phyloP scores from a whole-genome alignment of 2,329 filamentous ascomycete genomes.

The Plectosphaerella cucumerina region DNA sequence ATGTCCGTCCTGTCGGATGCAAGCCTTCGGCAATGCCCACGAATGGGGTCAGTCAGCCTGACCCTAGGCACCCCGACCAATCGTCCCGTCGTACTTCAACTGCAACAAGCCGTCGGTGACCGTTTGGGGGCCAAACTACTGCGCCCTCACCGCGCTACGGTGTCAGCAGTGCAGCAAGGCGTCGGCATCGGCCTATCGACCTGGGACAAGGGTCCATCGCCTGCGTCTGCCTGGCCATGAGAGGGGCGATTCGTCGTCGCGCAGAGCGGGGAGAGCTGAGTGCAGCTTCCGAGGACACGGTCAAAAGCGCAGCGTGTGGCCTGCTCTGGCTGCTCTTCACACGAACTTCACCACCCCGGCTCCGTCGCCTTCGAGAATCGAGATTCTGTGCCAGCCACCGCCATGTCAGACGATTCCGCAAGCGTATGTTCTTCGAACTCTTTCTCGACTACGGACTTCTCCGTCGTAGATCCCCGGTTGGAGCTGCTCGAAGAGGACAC shows the following conservation, averaged over 20 bases:
- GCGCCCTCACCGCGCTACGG: neutral
- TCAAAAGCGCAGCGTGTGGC: neutral
- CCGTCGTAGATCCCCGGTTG: slow-evolving; percentile 2
- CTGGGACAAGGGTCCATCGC: too few relatives aligned
- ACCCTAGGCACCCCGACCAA: neutral
- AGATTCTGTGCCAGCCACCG: neutral
- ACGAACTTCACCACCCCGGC: too few relatives aligned
- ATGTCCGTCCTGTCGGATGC: neutral
- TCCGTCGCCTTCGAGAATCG: too few relatives aligned
- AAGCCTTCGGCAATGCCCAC: neutral
- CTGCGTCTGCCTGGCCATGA: neutral
- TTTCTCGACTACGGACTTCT: slow-evolving; percentile 7
- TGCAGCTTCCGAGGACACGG: too few relatives aligned
- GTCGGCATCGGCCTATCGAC: neutral
- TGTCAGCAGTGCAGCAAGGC: neutral
- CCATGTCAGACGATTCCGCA: neutral
- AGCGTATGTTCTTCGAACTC: neutral
- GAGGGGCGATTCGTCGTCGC: neutral
- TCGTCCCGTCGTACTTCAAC: neutral
- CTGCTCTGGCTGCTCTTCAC: too few relatives aligned
- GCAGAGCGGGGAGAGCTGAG: too few relatives aligned
- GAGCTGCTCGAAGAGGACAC: slow-evolving; percentile 3
- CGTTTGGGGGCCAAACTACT: neutral
- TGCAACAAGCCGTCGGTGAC: neutral
- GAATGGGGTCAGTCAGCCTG: neutral